These are phyloP conservation scores for Castanospermum australe DNA, from an alignment of 306 rosid species.

Conservation along the genomic window DNA sequence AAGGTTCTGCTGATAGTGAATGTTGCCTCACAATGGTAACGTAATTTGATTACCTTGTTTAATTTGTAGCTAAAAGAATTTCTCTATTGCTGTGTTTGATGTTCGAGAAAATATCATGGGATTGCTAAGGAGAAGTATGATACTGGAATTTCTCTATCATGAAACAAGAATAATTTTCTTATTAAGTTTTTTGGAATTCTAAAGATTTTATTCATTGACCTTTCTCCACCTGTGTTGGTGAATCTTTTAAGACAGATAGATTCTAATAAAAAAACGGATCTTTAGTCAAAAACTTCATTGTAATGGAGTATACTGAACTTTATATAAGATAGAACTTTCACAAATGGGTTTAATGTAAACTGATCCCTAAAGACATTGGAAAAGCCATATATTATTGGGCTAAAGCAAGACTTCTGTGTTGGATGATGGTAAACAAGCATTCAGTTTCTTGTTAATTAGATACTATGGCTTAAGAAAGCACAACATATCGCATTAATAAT, in stretches of 20 bases:
- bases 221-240: background rate
- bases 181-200: no score
- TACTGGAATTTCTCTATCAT: background rate
- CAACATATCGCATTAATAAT: background rate
- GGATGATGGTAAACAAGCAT: background rate
- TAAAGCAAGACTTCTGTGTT: background rate
- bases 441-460: background rate
- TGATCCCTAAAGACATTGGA: background rate
- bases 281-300: no score
- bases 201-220: background rate
- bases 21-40: conserved; percentile 91
- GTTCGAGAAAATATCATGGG: background rate
- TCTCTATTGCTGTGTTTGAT: background rate
- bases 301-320: no score
- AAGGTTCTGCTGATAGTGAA: conserved; percentile 81
- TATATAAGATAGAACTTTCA: no score
- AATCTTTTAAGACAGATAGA: background rate
- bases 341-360: background rate
- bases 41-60: conserved; percentile 1
- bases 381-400: background rate
- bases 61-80: background rate
- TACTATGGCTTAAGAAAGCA: background rate
- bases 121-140: background rate
- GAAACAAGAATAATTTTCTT: background rate
- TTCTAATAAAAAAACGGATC: background rate